Evolutionary conservation across 169 alveolate species (phyloP).

Genomic region (Miamiensis avidus): DNA sequence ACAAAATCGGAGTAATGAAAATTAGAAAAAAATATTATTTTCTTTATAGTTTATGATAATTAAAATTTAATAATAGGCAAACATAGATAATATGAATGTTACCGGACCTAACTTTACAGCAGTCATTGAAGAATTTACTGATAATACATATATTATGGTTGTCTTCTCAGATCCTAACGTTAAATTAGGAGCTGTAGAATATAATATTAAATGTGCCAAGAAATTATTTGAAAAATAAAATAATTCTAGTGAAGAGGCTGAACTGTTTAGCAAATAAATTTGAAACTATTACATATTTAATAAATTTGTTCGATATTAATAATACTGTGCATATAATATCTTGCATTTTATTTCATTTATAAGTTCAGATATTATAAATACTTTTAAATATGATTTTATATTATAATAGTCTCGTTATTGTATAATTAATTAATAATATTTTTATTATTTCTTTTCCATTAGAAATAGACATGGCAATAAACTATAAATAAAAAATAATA

Average conservation of each 20-base stretch:
- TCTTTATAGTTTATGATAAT: neutral
- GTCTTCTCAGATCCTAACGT: slow-evolving; percentile 81
- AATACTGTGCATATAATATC: no score
- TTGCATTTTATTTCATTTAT: no score
- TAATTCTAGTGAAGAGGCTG: neutral
- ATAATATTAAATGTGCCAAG: slow-evolving; percentile 48
- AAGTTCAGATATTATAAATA: no score
- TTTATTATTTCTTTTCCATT: no score
- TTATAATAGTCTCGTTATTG: no score
- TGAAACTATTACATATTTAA: no score
- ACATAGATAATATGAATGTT: slow-evolving; percentile 82
- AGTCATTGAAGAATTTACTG: slow-evolving; percentile 89
- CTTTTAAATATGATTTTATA: no score
- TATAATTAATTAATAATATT: no score
- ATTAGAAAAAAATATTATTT: no score
- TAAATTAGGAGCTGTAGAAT: slow-evolving; percentile 52
- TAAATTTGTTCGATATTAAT: no score
- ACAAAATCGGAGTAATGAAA: slow-evolving; percentile 65
- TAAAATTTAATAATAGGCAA: slow-evolving; percentile 33
- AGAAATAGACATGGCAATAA: no score
- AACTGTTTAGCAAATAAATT: neutral
- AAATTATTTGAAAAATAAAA: neutral
- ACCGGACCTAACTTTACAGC: slow-evolving; percentile 85
- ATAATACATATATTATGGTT: slow-evolving; percentile 90
- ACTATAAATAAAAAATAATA: no score